Evolutionary conservation across 352 stramenopile genomes (phyloP), one percentile per base, ranked within the genome.

Genomic region (Pythium diclinum): DNA sequence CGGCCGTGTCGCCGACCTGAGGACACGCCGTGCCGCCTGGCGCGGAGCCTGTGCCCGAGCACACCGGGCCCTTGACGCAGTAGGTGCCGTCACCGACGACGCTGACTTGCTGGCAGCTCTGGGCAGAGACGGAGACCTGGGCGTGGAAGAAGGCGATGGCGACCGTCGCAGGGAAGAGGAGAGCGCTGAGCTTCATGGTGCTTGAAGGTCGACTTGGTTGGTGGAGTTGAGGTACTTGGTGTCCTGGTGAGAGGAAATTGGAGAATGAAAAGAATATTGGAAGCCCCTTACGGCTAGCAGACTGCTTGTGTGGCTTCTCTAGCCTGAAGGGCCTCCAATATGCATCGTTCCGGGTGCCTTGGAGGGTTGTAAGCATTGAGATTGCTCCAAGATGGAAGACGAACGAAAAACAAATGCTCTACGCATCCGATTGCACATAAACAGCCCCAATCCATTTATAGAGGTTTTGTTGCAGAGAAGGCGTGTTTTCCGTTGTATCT

Each of bases 21-120:
- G 71, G 71, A 44, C 71, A 77, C n/a, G 32, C 49, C 16, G 40
- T 36, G 46, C 71, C 67, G n/a, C 30, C 54, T 16, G 47, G 38
- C 30, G 49, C 25, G 25, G 25, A 28, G 25, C 25, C 25, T 3
- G 25, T 63, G 17, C 71, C 71, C n/a, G 46, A 65, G 49, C 71
- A 77, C 13, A 77, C 48, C 1, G 67, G 58, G 7, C 71, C 71
- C 13, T 19, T 21, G 23, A 77, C 59, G 65, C 71, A 77, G 51
- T 75, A 77, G 4, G 71, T 77, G 19, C 42, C 67, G 55, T 77
- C 71, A 17, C 68, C 67, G 13, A 63, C 63, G 32, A 77, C 71
- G 21, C 63, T 73, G 25, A 77, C 67, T 6, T 74, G 38, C 0
- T 46, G 72, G 59, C 67, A 77, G 58, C 48, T 30, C 14, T 19